A percentile compares a stretch with the other conserved stretches of the same genome.
Evolutionary conservation across 2,329 filamentous ascomycete species (phyloP).

Genomic region (Plectosphaerella cucumerina): DNA sequence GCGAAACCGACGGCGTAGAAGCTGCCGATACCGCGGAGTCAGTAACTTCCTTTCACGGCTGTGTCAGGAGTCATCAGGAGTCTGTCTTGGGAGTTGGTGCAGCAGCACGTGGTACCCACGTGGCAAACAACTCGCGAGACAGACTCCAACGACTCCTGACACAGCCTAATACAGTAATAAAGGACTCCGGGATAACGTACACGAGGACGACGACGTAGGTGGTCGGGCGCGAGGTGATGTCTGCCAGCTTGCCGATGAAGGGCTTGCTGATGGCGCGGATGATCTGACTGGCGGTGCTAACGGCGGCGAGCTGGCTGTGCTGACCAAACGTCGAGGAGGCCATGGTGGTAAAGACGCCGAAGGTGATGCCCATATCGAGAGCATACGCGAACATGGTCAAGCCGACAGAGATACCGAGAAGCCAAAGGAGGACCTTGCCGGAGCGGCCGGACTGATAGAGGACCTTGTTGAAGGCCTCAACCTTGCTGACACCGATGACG

Average conservation of each 20-base stretch:
- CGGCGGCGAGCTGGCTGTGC: conserved; percentile 26
- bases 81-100: too few relatives aligned
- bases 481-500: conserved; percentile 24
- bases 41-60: too few relatives aligned
- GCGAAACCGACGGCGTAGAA: conserved; percentile 31
- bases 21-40: too few relatives aligned
- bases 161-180: too few relatives aligned
- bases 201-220: conserved; percentile 33
- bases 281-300: conserved; percentile 27
- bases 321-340: conserved; percentile 27
- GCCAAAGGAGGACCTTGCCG: conserved; percentile 28
- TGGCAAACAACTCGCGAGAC: too few relatives aligned
- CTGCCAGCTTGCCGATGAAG: conserved; percentile 31
- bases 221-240: conserved; percentile 31
- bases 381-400: conserved; percentile 33
- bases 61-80: too few relatives aligned
- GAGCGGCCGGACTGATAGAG: conserved; percentile 30
- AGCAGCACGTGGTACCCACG: too few relatives aligned
- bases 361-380: conserved; percentile 31
- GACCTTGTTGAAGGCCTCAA: conserved; percentile 35
- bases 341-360: conserved; percentile 24
- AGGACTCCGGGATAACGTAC: too few relatives aligned
- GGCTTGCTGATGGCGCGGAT: conserved; percentile 33
- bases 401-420: conserved; percentile 29
- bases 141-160: too few relatives aligned